These are phyloP conservation scores for Trichophaea hybrida DNA, from an alignment of 2,329 filamentous ascomycete species.

Conservation along the genomic window DNA sequence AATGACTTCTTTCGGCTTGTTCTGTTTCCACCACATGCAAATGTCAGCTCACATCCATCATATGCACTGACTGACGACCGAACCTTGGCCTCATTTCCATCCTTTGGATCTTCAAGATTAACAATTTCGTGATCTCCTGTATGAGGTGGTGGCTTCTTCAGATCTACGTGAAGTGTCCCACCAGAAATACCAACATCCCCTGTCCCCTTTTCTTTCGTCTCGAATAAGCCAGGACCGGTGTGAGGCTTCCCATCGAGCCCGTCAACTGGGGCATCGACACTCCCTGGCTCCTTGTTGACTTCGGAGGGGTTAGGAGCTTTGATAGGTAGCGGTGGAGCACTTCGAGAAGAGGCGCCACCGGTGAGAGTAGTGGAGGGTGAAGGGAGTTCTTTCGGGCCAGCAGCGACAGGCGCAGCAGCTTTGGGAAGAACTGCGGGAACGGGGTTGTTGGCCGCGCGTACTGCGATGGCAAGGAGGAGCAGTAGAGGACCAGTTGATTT, in stretches of 20 bases:
- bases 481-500: not conserved
- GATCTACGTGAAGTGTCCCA: constrained; percentile 20
- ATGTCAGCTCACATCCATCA: too few relatives aligned
- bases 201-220: constrained; percentile 32
- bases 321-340: not conserved
- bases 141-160: constrained; percentile 26
- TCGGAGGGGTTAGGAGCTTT: not conserved
- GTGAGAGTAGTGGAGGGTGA: not conserved
- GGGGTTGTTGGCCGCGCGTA: not conserved
- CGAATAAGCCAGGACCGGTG: constrained; percentile 50
- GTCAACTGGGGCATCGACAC: constrained; percentile 74
- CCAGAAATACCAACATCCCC: constrained; percentile 25
- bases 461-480: not conserved
- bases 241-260: constrained; percentile 90
- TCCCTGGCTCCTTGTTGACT: constrained; percentile 1
- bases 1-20: not conserved
- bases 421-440: not conserved
- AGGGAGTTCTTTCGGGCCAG: not conserved
- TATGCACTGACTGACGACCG: not conserved
- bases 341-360: not conserved
- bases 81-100: constrained; percentile 12
- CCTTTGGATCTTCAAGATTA: constrained; percentile 13
- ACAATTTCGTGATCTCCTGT: constrained; percentile 25
- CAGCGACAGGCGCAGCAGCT: not conserved
- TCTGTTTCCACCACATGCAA: too few relatives aligned